Evolutionary conservation across 2,329 filamentous ascomycete genomes (phyloP).

Genomic region (Biscogniauxia mediterranea): DNA sequence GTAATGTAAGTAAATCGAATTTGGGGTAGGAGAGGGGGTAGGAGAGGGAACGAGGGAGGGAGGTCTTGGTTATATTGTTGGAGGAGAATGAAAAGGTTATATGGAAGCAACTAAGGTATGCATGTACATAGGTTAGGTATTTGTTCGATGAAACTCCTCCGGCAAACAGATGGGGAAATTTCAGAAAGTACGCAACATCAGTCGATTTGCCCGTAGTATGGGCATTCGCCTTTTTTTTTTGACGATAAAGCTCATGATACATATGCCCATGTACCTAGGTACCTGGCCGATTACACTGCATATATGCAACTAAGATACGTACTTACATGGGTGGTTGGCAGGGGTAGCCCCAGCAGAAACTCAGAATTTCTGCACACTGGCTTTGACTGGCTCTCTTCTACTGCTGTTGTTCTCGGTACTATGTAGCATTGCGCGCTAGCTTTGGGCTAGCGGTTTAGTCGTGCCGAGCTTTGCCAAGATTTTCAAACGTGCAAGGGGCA

Average conservation of each 20-base stretch:
- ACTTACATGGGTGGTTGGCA: not conserved
- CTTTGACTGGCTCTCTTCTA: not conserved
- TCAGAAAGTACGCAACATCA: slow-evolving; percentile 6
- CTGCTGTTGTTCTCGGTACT: not conserved
- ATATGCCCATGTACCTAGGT: slow-evolving; percentile 8
- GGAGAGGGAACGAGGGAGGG: too few species aligned
- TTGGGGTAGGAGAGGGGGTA: not conserved
- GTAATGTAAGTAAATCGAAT: slow-evolving; percentile 1
- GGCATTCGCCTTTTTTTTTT: slow-evolving; percentile 1
- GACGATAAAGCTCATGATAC: slow-evolving; percentile 24
- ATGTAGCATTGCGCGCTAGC: not conserved
- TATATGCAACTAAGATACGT: slow-evolving; percentile 8
- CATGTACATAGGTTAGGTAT: too few species aligned
- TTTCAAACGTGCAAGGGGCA: slow-evolving; percentile 17
- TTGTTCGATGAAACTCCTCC: slow-evolving; percentile 9
- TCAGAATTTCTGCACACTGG: not conserved
- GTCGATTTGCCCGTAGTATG: slow-evolving; percentile 5
- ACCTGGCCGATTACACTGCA: slow-evolving; percentile 8
- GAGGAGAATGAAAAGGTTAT: slow-evolving; percentile 7
- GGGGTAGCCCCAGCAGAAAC: not conserved
- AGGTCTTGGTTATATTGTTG: not conserved
- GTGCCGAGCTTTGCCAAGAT: slow-evolving; percentile 15
- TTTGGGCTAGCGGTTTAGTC: slow-evolving; percentile 1
- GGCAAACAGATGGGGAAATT: slow-evolving; percentile 7
- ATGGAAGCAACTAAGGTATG: slow-evolving; percentile 5